Conservation (phyloP, 108 stramenopile genomes). For the Skeletonema menzelii region DNA sequence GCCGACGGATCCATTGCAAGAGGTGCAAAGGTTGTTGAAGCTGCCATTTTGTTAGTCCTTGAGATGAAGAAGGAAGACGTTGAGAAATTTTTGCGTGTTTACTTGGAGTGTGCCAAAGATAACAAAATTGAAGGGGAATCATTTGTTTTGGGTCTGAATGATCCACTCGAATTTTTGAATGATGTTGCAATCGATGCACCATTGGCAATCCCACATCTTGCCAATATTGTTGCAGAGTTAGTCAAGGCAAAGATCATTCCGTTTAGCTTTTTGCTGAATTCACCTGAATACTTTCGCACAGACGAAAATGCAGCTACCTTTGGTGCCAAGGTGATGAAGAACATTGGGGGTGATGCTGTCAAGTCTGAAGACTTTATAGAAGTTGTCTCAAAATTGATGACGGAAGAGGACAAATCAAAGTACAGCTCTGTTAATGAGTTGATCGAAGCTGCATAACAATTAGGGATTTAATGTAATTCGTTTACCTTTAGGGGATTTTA, state of each 20-base stretch:
- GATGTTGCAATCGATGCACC: constrained; percentile 88
- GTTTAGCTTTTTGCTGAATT: constrained; percentile 53
- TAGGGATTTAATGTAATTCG: neutral
- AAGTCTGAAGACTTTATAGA: constrained; percentile 39
- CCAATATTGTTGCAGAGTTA: constrained; percentile 58
- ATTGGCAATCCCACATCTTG: constrained; percentile 59
- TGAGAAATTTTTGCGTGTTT: constrained; percentile 52
- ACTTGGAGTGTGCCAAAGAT: constrained; percentile 46
- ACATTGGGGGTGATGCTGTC: constrained; percentile 50
- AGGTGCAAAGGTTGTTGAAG: constrained; percentile 69
- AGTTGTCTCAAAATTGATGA: constrained; percentile 69
- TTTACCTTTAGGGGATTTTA: neutral
- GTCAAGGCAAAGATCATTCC: constrained; percentile 48
- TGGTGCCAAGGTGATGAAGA: constrained; percentile 61
- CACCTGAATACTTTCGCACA: constrained; percentile 71
- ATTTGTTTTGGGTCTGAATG: constrained; percentile 57
- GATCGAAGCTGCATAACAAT: constrained; percentile 32
- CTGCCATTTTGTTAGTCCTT: constrained; percentile 61
- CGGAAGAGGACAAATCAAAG: constrained; percentile 57
- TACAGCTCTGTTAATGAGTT: constrained; percentile 40
- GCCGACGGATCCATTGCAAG: constrained; percentile 60
- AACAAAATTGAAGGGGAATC: constrained; percentile 46
- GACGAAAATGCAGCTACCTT: constrained; percentile 70
- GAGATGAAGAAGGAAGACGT: constrained; percentile 73
- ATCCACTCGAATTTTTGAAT: constrained; percentile 75